These are phyloP conservation scores for Streptanthus diversifolius DNA, from an alignment of 345 rosid genomes.

Conservation along the genomic window DNA sequence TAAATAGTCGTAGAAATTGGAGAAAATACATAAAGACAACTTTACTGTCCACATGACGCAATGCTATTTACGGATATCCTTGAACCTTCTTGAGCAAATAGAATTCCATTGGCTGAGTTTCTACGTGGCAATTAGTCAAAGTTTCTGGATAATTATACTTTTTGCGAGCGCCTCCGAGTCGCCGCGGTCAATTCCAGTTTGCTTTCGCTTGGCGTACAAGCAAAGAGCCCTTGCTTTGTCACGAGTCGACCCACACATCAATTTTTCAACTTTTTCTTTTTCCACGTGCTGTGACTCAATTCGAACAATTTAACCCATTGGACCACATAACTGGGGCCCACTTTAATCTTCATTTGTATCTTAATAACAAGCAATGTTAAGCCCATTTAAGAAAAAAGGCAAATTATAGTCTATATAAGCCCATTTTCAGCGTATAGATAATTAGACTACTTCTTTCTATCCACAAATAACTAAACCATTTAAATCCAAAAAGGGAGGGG, in stretches of 20 bases:
- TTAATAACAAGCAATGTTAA: too few relatives aligned
- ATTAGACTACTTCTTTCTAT: background rate
- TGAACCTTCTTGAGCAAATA: background rate
- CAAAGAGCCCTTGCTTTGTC: background rate
- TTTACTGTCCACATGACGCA: background rate
- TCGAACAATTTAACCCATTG: background rate
- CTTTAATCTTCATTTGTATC: background rate
- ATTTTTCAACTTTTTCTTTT: background rate
- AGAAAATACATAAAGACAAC: background rate
- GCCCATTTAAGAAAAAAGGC: background rate
- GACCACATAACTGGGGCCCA: background rate
- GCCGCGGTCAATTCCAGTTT: slow-evolving; percentile 18
- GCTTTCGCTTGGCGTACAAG: slow-evolving; percentile 12
- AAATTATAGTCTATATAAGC: background rate
- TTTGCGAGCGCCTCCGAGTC: slow-evolving; percentile 23
- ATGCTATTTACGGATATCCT: background rate
- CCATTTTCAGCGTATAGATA: background rate
- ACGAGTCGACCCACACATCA: background rate
- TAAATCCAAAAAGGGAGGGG: background rate
- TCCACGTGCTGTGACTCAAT: background rate
- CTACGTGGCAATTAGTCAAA: slow-evolving; percentile 22
- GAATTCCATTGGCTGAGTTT: background rate
- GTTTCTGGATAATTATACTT: background rate
- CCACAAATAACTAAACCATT: background rate
- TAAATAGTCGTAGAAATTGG: background rate